Percentiles rank a stretch among this genome's conserved stretches.
phyloP scores from a whole-genome alignment of 2,329 filamentous ascomycete genomes.

The Colletotrichum siamense region DNA sequence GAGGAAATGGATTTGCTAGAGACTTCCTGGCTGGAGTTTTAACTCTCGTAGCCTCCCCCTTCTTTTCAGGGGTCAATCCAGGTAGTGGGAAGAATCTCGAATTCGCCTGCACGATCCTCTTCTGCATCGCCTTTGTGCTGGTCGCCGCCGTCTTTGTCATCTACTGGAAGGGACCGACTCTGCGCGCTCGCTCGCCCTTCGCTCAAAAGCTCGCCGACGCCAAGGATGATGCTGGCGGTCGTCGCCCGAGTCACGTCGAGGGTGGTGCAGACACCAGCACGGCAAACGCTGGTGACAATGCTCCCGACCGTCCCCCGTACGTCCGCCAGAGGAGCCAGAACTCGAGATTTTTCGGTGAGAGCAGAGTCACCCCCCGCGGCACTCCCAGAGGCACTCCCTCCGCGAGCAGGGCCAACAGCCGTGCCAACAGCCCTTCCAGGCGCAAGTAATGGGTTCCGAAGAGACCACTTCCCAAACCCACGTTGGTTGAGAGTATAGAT shows the following conservation, averaged over 20 bases:
- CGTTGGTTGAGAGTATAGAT: neutral
- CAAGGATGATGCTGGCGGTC: conserved; percentile 21
- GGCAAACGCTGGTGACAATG: conserved; percentile 26
- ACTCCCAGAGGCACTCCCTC: conserved; percentile 43
- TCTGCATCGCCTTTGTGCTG: conserved; percentile 64
- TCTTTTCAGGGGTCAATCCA: conserved; percentile 48
- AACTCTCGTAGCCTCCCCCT: conserved; percentile 73
- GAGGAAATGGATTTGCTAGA: conserved; percentile 76
- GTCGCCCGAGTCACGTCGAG: neutral
- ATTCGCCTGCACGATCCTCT: conserved; percentile 68
- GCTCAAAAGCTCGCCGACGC: conserved; percentile 64
- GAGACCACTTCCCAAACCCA: neutral
- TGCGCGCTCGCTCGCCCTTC: conserved; percentile 68
- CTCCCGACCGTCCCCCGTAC: neutral
- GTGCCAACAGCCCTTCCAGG: conserved; percentile 22
- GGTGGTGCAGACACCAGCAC: neutral
- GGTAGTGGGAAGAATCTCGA: conserved; percentile 56
- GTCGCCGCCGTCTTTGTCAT: conserved; percentile 70
- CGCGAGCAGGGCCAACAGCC: conserved; percentile 32
- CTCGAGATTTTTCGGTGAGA: conserved; percentile 47
- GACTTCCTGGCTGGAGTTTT: conserved; percentile 77
- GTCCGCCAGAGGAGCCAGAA: conserved; percentile 39
- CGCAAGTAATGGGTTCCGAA: neutral
- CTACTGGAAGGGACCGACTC: conserved; percentile 66
- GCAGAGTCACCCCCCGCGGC: conserved; percentile 40